Conservation (phyloP, 1,284 basidiomycete species). For the Malassezia restricta region DNA sequence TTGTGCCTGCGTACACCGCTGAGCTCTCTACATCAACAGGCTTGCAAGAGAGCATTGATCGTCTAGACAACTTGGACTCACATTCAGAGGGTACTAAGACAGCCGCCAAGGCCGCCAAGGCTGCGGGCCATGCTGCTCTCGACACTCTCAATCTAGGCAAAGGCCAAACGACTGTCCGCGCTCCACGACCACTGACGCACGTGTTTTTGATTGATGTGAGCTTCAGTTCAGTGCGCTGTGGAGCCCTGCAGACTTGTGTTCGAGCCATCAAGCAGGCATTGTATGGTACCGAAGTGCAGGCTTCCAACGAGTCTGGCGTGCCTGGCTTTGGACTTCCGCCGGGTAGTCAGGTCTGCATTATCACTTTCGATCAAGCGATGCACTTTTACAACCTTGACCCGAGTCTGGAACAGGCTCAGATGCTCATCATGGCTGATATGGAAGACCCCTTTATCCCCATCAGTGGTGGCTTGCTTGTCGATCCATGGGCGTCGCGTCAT, state of each 20-base stretch:
- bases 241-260: conserved; percentile 63
- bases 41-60: conserved; percentile 18
- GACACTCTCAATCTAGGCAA: conserved; percentile 31
- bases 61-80: conserved; percentile 1
- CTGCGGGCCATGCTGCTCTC: conserved; percentile 37
- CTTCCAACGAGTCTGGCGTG: conserved; percentile 29
- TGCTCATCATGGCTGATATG: conserved; percentile 77
- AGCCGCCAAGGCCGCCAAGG: conserved; percentile 39
- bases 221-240: conserved; percentile 58
- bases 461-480: conserved; percentile 63
- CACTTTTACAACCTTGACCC: conserved; percentile 86
- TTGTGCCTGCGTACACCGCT: conserved; percentile 21
- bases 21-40: conserved; percentile 32
- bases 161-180: conserved; percentile 39
- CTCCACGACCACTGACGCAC: conserved; percentile 56
- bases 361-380: conserved; percentile 71
- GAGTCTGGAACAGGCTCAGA: conserved; percentile 53
- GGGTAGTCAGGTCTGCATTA: conserved; percentile 52
- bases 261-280: conserved; percentile 57
- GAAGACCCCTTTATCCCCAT: conserved; percentile 82
- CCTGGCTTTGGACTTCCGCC: conserved; percentile 42
- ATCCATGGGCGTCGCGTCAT: conserved; percentile 59
- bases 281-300: conserved; percentile 48
- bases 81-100: conserved; percentile 25
- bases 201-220: conserved; percentile 87